phyloP scores from a whole-genome alignment of 139 green algal genomes.

The Pseudopediastrum boryanum region DNA sequence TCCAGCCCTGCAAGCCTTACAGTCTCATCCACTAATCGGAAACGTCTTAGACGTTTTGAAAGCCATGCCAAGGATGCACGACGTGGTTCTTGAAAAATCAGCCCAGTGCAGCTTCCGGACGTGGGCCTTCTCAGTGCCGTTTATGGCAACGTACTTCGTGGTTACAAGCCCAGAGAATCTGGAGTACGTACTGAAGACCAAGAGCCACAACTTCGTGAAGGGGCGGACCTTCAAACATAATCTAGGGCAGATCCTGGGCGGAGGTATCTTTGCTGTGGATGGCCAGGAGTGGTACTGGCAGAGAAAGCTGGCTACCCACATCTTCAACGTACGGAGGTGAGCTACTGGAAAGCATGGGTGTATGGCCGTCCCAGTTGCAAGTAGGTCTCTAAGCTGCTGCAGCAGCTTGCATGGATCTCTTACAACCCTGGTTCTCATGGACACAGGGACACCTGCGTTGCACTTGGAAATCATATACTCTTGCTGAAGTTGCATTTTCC shows the following conservation, averaged over 20 bases:
- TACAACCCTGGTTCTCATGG: too few relatives aligned
- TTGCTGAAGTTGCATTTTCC: too few relatives aligned
- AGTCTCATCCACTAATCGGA: too few relatives aligned
- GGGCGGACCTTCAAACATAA: slow-evolving; percentile 1
- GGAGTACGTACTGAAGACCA: slow-evolving; percentile 26
- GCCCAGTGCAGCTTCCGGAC: too few relatives aligned
- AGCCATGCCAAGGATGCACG: too few relatives aligned
- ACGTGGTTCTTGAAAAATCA: too few relatives aligned
- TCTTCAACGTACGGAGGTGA: slow-evolving; percentile 36
- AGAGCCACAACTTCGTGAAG: slow-evolving; percentile 26
- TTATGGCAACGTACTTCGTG: slow-evolving; percentile 8
- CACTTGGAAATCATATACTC: too few relatives aligned
- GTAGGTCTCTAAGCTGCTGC: too few relatives aligned
- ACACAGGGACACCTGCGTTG: too few relatives aligned
- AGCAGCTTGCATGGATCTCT: too few relatives aligned
- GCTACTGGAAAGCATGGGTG: neutral
- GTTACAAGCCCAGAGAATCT: slow-evolving; percentile 7
- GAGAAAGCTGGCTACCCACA: slow-evolving; percentile 37
- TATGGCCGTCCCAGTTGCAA: neutral
- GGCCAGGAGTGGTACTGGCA: slow-evolving; percentile 33
- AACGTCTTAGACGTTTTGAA: too few relatives aligned
- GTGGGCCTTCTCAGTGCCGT: slow-evolving; percentile 22
- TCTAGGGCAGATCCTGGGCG: slow-evolving; percentile 26
- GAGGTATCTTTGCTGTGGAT: slow-evolving; percentile 34
- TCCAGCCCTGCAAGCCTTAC: too few relatives aligned